phyloP scores from a whole-genome alignment of 306 rosid genomes.

The Carpinus fangiana region DNA sequence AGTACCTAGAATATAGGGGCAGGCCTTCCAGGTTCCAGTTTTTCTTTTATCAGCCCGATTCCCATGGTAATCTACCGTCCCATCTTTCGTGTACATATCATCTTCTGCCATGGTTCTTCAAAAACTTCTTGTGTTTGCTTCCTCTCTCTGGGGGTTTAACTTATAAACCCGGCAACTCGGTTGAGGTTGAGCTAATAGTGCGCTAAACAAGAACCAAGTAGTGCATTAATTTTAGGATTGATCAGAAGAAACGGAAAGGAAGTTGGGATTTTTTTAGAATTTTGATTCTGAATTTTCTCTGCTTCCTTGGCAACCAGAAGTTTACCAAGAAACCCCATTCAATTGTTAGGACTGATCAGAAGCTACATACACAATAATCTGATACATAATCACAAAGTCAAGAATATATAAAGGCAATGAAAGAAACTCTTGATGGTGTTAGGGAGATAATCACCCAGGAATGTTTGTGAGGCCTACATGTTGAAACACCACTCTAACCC shows the following conservation, averaged over 20 bases:
- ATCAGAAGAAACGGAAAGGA: not conserved
- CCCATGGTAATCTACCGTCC: constrained; percentile 59
- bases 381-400: too few relatives aligned
- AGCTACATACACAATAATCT: too few relatives aligned
- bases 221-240: not conserved
- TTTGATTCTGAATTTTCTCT: not conserved
- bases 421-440: too few relatives aligned
- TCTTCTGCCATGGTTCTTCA: constrained; percentile 41
- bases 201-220: constrained; percentile 1
- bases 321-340: too few relatives aligned
- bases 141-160: not conserved
- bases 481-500: too few relatives aligned
- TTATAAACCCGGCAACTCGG: not conserved
- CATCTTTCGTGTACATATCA: constrained; percentile 63
- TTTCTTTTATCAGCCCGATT: constrained; percentile 61
- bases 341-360: too few relatives aligned
- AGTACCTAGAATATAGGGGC: constrained; percentile 75
- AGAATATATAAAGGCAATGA: too few relatives aligned
- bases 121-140: constrained; percentile 10
- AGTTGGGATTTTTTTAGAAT: not conserved
- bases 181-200: constrained; percentile 5
- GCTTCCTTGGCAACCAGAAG: not conserved
- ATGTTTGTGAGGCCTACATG: too few relatives aligned
- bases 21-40: constrained; percentile 90
- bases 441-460: too few relatives aligned